phyloP scores from a whole-genome alignment of 805 yeast species.

The Candida sakaeoensis region DNA sequence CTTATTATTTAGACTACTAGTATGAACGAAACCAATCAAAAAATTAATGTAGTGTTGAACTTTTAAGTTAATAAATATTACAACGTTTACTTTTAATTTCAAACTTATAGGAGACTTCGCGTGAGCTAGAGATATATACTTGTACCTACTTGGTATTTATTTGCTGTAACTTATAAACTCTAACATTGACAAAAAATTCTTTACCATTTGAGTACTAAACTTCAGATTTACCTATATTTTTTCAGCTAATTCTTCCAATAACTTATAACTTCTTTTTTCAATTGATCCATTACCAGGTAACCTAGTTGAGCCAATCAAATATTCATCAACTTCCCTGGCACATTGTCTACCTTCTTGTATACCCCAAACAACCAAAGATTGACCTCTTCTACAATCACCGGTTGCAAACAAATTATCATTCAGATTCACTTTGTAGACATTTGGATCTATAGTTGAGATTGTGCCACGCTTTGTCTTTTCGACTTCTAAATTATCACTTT shows the following conservation, averaged over 20 bases:
- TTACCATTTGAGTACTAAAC: too few species aligned
- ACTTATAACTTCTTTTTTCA: constrained; percentile 74
- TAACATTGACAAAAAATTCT: too few species aligned
- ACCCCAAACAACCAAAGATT: constrained; percentile 98
- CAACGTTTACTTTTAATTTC: too few species aligned
- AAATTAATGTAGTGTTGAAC: not conserved
- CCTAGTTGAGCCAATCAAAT: constrained; percentile 70
- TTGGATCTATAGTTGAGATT: constrained; percentile 57
- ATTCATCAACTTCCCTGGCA: constrained; percentile 88
- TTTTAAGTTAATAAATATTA: too few species aligned
- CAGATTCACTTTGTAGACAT: constrained; percentile 61
- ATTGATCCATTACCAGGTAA: constrained; percentile 95
- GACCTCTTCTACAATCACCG: constrained; percentile 99
- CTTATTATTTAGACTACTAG: too few species aligned
- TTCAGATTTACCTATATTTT: constrained; percentile 37
- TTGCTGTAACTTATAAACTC: too few species aligned
- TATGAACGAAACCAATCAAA: not conserved
- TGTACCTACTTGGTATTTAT: too few species aligned
- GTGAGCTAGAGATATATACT: too few species aligned
- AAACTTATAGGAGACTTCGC: too few species aligned
- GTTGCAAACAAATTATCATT: constrained; percentile 82
- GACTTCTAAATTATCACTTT: constrained; percentile 66
- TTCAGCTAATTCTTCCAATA: constrained; percentile 73
- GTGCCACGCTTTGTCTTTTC: constrained; percentile 83
- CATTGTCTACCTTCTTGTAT: constrained; percentile 99